Base-by-base conservation (phyloP, 495 filamentous ascomycete genomes). In the Penicillium longicatenatum region DNA sequence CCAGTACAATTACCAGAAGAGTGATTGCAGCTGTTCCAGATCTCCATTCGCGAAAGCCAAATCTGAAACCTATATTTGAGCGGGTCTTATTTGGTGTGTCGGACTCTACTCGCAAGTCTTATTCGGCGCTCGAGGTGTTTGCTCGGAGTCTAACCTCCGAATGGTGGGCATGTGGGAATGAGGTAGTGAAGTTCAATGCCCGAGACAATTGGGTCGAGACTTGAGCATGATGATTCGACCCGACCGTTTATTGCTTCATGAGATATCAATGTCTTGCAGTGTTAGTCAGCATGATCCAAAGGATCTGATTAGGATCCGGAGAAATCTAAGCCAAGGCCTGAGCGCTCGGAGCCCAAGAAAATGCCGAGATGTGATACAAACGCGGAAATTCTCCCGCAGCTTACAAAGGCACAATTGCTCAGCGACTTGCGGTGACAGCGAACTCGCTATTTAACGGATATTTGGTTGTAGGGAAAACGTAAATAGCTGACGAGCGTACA, bases 121-220 rank as follows among this genome's bases (percentile, higher is more conserved):
- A 93, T 63, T 63, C 73, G 26, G 91, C 82, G 4, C 66, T 96
- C 26, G 94, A 98, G 73, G 82, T 98, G 2, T 98, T 97, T 78
- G 92, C 92, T 4, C 75, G 94, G 41, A 85, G 92, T 60, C 73
- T 96, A 41, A 95, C 92, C 0, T 83, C 88, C 39, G 92, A 89
- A 2, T 98, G 94, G 93, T 90, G 86, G 83, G 83, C 83, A 29
- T 96, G 89, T 88, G 93, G 94, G 6, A 83, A 97, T 69, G 90
- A 98, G 68, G 90, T 83, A 2, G 70, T 96, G 21, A 86, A 86
- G 55, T 96, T 92, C 64, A 93, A 95, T 67, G 82, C 79, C 54
- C 71, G 79, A 19, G 80, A 86, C 24, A 82, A 84, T 66, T 97
- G 93, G 92, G 55, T 64, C n/a, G n/a, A n/a, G n/a, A n/a, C n/a